phyloP scores from a whole-genome alignment of 305 asterid genomes.

The Lippia alba region DNA sequence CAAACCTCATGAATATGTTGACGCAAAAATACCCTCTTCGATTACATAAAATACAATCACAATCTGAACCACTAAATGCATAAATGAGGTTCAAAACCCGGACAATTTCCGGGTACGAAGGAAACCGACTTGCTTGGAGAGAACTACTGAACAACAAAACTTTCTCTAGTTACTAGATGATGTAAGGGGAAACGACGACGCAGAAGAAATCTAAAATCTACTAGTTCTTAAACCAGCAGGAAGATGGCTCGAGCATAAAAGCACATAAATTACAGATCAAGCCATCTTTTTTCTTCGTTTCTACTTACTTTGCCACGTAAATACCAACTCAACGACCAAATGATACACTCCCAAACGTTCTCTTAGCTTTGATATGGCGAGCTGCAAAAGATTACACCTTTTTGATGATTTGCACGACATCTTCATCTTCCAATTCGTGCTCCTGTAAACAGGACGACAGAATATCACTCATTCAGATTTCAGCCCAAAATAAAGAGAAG shows the following conservation, averaged over 20 bases:
- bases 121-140: not conserved
- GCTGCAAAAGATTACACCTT: conserved; percentile 54
- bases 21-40: too few relatives aligned
- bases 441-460: conserved; percentile 51
- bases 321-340: conserved; percentile 8
- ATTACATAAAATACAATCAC: too few relatives aligned
- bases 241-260: conserved; percentile 2
- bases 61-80: too few relatives aligned
- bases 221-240: not conserved
- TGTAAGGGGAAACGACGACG: conserved; percentile 11
- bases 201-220: conserved; percentile 24
- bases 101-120: too few relatives aligned
- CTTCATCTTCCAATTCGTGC: conserved; percentile 98
- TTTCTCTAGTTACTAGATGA: conserved; percentile 24
- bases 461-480: conserved; percentile 9
- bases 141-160: not conserved
- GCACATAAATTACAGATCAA: conserved; percentile 27
- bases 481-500: not conserved
- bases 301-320: not conserved
- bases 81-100: too few relatives aligned
- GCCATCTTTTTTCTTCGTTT: conserved; percentile 18
- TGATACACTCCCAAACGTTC: conserved; percentile 6
- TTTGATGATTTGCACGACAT: conserved; percentile 94
- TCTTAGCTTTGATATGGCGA: not conserved
- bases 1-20: too few relatives aligned